A percentile compares a stretch with the other conserved stretches of the same genome.
phyloP scores from a whole-genome alignment of 495 filamentous ascomycete species.

The Aspergillus nanangensis region DNA sequence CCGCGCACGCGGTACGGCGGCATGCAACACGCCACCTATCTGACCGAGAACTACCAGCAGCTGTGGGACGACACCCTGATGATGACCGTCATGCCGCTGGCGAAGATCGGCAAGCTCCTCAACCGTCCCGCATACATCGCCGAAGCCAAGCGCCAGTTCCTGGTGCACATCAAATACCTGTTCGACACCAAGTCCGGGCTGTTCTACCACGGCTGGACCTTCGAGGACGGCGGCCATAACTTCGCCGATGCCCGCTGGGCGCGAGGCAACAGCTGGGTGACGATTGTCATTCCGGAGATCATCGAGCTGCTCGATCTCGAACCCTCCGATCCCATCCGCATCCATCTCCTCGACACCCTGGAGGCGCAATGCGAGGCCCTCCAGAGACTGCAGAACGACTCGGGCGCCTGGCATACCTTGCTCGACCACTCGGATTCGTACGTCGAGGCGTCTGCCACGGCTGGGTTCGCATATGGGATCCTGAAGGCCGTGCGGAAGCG shows the following conservation, averaged over 20 bases:
- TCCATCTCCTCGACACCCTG: conserved; percentile 56
- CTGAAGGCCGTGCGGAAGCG: conserved; percentile 64
- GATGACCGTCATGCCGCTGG: conserved; percentile 75
- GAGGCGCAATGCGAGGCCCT: conserved; percentile 60
- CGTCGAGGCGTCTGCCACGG: conserved; percentile 66
- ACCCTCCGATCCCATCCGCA: conserved; percentile 52
- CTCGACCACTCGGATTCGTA: conserved; percentile 62
- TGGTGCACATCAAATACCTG: conserved; percentile 68
- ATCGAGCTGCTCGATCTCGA: conserved; percentile 60
- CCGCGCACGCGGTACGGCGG: conserved; percentile 64
- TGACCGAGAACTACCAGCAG: conserved; percentile 60
- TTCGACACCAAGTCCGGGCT: conserved; percentile 63
- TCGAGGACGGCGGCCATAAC: conserved; percentile 61
- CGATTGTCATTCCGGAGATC: conserved; percentile 70
- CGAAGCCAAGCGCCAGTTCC: conserved; percentile 68
- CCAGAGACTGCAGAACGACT: conserved; percentile 44
- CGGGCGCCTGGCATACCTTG: conserved; percentile 65
- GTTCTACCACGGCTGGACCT: conserved; percentile 74
- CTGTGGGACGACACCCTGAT: conserved; percentile 78
- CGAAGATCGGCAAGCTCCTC: conserved; percentile 67
- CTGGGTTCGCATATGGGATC: conserved; percentile 71
- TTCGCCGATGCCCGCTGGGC: conserved; percentile 69
- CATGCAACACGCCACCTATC: conserved; percentile 70
- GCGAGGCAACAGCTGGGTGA: conserved; percentile 64
- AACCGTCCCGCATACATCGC: conserved; percentile 61